phyloP scores from a whole-genome alignment of 1,284 basidiomycete genomes.

The Caloboletus inedulis region DNA sequence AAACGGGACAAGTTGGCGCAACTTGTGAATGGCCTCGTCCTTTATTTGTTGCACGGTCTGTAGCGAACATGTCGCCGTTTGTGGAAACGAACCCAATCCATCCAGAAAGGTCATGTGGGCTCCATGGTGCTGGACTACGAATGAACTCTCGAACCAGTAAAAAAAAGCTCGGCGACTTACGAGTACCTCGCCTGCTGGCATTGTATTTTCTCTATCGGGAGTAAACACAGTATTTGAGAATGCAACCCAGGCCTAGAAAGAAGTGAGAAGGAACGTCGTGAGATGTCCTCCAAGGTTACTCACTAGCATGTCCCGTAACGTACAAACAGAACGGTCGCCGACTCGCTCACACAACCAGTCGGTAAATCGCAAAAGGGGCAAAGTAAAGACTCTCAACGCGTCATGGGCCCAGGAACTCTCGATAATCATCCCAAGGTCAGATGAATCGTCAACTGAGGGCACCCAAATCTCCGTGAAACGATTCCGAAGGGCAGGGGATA shows the following conservation, averaged over 20 bases:
- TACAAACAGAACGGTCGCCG: constrained; percentile 67
- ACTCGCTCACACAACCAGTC: constrained; percentile 74
- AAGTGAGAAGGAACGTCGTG: constrained; percentile 10
- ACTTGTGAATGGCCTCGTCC: constrained; percentile 44
- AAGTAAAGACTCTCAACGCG: constrained; percentile 58
- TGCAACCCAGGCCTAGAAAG: constrained; percentile 79
- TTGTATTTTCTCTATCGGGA: constrained; percentile 32
- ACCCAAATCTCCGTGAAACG: constrained; percentile 99
- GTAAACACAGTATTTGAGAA: constrained; percentile 74
- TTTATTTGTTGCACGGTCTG: constrained; percentile 50
- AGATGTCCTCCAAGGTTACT: constrained; percentile 28
- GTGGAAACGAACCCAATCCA: constrained; percentile 76
- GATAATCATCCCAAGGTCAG: constrained; percentile 82
- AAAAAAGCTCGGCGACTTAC: constrained; percentile 48
- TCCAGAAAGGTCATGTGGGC: constrained; percentile 86
- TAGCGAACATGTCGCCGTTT: constrained; percentile 54
- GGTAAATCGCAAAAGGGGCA: constrained; percentile 73
- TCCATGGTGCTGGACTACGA: constrained; percentile 67
- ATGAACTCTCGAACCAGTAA: constrained; percentile 9
- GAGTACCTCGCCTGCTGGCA: constrained; percentile 59
- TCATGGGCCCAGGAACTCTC: constrained; percentile 66
- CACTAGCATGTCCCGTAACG: constrained; percentile 88
- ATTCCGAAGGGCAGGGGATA: constrained; percentile 95
- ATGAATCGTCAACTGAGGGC: constrained; percentile 75
- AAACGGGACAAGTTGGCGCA: constrained; percentile 54